Conservation (phyloP, 2,329 filamentous ascomycete species). For the Fusarium sp. region DNA sequence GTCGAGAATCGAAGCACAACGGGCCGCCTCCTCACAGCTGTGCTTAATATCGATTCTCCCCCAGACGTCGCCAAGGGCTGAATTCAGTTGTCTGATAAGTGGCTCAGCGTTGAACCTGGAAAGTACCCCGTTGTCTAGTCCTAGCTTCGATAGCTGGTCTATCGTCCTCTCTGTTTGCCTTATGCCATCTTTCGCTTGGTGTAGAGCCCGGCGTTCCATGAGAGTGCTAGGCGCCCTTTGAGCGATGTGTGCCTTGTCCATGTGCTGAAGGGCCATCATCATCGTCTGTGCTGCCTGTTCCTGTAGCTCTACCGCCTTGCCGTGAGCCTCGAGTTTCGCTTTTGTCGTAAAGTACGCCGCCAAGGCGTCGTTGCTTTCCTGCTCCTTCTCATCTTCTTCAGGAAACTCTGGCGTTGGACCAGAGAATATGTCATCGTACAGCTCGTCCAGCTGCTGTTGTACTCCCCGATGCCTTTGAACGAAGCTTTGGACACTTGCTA, state of each 20-base stretch:
- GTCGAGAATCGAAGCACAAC: slow-evolving; percentile 46
- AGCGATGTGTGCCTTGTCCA: slow-evolving; percentile 52
- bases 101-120: slow-evolving; percentile 52
- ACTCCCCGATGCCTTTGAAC: slow-evolving; percentile 50
- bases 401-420: slow-evolving; percentile 61
- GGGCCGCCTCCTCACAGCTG: slow-evolving; percentile 49
- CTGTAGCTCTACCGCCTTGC: slow-evolving; percentile 52
- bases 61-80: slow-evolving; percentile 55
- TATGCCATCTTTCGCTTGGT: slow-evolving; percentile 21
- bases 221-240: not conserved
- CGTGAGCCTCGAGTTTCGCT: slow-evolving; percentile 50
- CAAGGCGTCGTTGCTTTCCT: slow-evolving; percentile 46
- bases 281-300: slow-evolving; percentile 49
- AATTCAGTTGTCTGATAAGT: slow-evolving; percentile 48
- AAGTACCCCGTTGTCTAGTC: slow-evolving; percentile 18
- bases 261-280: slow-evolving; percentile 46
- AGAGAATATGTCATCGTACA: slow-evolving; percentile 61
- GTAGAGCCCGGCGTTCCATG: slow-evolving; percentile 36
- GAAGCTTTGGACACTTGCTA: slow-evolving; percentile 49
- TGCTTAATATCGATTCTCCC: slow-evolving; percentile 61
- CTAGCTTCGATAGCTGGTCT: slow-evolving; percentile 26
- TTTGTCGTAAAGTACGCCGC: slow-evolving; percentile 51
- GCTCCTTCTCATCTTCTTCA: slow-evolving; percentile 60
- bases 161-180: slow-evolving; percentile 18
- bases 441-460: slow-evolving; percentile 57